Percentiles rank a stretch among this genome's conserved stretches.
Evolutionary conservation across 768 basidiomycete genomes (phyloP).

Genomic region (Jaapia argillacea): DNA sequence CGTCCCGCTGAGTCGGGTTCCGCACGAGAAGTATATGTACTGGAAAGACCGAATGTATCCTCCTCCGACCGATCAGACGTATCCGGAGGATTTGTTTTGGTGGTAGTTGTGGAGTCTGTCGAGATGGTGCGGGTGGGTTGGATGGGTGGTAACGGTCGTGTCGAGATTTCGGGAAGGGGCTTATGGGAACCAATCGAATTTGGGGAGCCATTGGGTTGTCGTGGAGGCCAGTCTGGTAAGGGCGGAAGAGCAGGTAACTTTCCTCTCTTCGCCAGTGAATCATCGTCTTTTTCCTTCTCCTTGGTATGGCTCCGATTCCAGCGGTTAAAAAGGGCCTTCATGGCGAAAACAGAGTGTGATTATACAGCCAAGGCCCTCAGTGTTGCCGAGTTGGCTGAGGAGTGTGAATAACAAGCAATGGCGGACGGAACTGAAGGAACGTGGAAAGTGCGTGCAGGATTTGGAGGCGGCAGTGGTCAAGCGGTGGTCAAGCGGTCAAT

Average conservation of each 20-base stretch:
- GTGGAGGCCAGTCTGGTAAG: constrained; percentile 60
- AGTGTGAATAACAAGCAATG: constrained; percentile 5
- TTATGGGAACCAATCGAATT: constrained; percentile 46
- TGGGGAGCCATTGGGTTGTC: constrained; percentile 26
- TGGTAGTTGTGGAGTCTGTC: constrained; percentile 15
- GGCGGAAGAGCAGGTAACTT: constrained; percentile 52
- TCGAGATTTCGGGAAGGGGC: constrained; percentile 60
- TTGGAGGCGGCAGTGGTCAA: constrained; percentile 1
- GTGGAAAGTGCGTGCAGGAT: constrained; percentile 4
- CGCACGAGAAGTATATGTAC: constrained; percentile 13
- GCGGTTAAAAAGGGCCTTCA: constrained; percentile 80
- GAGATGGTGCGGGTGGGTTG: constrained; percentile 27
- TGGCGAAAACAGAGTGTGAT: constrained; percentile 19
- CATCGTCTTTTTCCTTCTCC: constrained; percentile 41
- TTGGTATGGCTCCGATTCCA: constrained; percentile 23
- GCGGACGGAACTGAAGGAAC: constrained; percentile 1
- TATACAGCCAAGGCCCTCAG: constrained; percentile 3
- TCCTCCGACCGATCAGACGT: constrained; percentile 4
- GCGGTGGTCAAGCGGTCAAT: too few relatives aligned
- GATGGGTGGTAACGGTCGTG: constrained; percentile 38
- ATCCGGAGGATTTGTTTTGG: constrained; percentile 12
- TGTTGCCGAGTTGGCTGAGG: not conserved
- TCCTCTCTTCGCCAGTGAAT: constrained; percentile 34
- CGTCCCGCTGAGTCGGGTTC: constrained; percentile 24
- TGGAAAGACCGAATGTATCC: not conserved